Conservation (phyloP, 2,329 filamentous ascomycete genomes). For the Neophaeococcomyces aloes region DNA sequence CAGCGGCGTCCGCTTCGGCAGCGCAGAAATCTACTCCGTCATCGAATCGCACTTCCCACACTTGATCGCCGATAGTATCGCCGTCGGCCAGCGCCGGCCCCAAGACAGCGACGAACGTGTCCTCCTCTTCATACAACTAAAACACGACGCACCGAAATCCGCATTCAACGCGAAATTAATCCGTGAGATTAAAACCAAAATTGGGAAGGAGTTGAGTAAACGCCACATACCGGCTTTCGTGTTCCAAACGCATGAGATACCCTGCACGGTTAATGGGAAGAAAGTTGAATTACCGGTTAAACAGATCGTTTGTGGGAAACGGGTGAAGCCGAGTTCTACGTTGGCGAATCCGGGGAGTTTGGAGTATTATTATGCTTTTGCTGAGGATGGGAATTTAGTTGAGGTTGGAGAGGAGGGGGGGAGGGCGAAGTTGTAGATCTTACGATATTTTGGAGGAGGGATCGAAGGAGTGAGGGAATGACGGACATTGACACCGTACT, state of each 20-base stretch:
- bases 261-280: conserved; percentile 74
- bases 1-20: conserved; percentile 80
- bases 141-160: conserved; percentile 46
- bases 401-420: conserved; percentile 43
- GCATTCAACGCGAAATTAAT: conserved; percentile 48
- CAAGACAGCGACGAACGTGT: conserved; percentile 48
- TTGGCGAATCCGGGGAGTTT: conserved; percentile 65
- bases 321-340: conserved; percentile 64
- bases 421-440: conserved; percentile 25
- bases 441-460: too few relatives aligned
- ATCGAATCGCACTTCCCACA: conserved; percentile 49
- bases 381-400: conserved; percentile 51
- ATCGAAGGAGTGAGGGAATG: too few relatives aligned
- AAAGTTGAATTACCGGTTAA: conserved; percentile 80
- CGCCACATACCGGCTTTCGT: conserved; percentile 69
- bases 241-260: conserved; percentile 72
- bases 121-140: conserved; percentile 51
- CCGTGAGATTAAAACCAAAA: conserved; percentile 50
- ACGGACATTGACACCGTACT: too few relatives aligned
- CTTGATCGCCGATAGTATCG: conserved; percentile 60
- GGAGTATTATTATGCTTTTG: conserved; percentile 70
- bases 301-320: conserved; percentile 67
- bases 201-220: conserved; percentile 56
- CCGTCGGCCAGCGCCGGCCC: conserved; percentile 64
- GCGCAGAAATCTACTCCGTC: conserved; percentile 94